Base-by-base conservation (phyloP, 2,329 filamentous ascomycete genomes). In the Aspergillus niger region DNA sequence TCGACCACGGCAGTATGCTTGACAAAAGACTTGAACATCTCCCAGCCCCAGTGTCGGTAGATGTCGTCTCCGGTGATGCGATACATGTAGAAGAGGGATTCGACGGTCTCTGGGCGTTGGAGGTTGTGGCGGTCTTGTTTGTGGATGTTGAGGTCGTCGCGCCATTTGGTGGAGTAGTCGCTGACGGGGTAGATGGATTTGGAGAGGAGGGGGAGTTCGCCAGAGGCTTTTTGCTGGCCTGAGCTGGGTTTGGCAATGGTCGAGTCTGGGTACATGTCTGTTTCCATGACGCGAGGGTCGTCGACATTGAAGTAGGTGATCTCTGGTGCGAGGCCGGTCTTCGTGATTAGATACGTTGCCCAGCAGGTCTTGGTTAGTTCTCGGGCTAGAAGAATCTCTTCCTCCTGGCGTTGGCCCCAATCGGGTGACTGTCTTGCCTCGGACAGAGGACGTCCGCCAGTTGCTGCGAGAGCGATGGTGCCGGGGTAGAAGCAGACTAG, bases 1-100 rank as follows among this genome's bases (percentile, higher is more conserved):
- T 93, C 89, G 47, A 86, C 83, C 2, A 97, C 89, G 6, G 90
- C 86, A 0, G 91, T 96, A 76, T 97, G 85, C 70, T 92, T 89
- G 76, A 94, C 83, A 74, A 99, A 99, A 0, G 89, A 88, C 74
- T 91, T 88, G 80, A 99, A 99, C 89, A 99, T 98, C 69, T 97
- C 89, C 95, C 95, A 99, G 13, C 95, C 95, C 94, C 94, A 98
- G 70, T 97, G 88, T 26, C 95, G 86, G 77, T 99, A 99, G 66
- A 87, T 89, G 41, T 86, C 82, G 63, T 99, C 93, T 26, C 91
- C 91, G 0, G 95, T 99, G 75, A 99, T 96, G 64, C 95, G 89
- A 90, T 94, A 99, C 92, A 99, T 96, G 80, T 98, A 97, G 72
- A 99, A 93, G 63, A 99, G 80, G 61, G 89, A 93, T 80, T 99